Conservation (phyloP, 164 flowering plant genomes). For the Stephania cephalantha region DNA sequence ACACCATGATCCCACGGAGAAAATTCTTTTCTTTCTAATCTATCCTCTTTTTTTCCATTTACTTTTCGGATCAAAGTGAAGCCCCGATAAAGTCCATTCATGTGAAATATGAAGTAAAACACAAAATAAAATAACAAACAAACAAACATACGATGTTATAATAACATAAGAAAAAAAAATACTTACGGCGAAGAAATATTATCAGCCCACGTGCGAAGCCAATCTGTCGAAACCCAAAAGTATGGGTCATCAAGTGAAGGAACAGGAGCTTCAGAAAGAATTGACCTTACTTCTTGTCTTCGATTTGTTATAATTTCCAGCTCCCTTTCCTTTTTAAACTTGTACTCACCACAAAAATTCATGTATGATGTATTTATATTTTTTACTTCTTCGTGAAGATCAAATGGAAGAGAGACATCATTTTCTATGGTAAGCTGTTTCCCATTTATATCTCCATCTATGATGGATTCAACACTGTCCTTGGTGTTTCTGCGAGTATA, state of each 20-base stretch:
- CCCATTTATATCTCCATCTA: slow-evolving; percentile 22
- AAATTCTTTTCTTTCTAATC: too few relatives aligned
- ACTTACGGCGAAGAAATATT: slow-evolving; percentile 55
- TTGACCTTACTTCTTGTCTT: slow-evolving; percentile 68
- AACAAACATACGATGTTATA: background rate
- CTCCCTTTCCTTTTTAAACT: slow-evolving; percentile 47
- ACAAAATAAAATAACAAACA: background rate
- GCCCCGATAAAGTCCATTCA: background rate
- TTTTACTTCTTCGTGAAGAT: slow-evolving; percentile 57
- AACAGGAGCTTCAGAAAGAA: slow-evolving; percentile 86
- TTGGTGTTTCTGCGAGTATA: slow-evolving; percentile 40
- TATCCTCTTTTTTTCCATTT: too few relatives aligned
- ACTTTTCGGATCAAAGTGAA: background rate
- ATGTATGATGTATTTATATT: slow-evolving; percentile 40
- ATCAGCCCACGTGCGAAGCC: slow-evolving; percentile 98
- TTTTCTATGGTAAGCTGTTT: slow-evolving; percentile 9
- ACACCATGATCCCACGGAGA: background rate
- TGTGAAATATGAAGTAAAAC: background rate
- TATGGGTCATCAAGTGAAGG: slow-evolving; percentile 51
- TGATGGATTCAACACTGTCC: slow-evolving; percentile 15
- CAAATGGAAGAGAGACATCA: slow-evolving; percentile 45
- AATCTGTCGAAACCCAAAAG: slow-evolving; percentile 81
- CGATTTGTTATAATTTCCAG: slow-evolving; percentile 44
- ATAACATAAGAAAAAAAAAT: background rate
- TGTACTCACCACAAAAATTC: slow-evolving; percentile 51